A percentile compares a stretch with the other conserved stretches of the same genome.
phyloP scores from a whole-genome alignment of 1,284 basidiomycete species.

The Nidula niveotomentosa region DNA sequence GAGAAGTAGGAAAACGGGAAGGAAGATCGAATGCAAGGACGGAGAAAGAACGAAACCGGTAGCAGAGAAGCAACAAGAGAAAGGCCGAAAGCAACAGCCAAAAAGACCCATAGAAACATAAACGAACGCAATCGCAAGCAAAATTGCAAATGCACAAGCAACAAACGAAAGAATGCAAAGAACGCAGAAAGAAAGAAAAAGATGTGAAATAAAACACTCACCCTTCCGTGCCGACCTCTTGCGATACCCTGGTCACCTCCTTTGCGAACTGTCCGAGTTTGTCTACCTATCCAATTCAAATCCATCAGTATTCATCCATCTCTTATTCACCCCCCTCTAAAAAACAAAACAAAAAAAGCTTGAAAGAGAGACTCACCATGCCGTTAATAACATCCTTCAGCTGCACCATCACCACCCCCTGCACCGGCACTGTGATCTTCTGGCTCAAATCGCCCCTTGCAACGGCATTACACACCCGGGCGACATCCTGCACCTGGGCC shows the following conservation, averaged over 20 bases:
- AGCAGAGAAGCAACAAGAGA: too few species aligned
- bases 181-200: conserved; percentile 9
- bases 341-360: conserved; percentile 4
- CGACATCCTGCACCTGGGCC: conserved; percentile 86
- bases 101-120: neutral
- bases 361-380: conserved; percentile 59
- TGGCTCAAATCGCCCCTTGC: conserved; percentile 93
- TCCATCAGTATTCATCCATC: neutral
- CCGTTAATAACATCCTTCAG: conserved; percentile 98
- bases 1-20: too few species aligned
- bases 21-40: too few species aligned
- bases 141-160: neutral
- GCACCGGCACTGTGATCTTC: conserved; percentile 95
- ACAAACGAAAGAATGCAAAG: neutral
- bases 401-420: conserved; percentile 96
- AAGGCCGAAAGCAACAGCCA: neutral
- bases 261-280: conserved; percentile 81
- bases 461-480: conserved; percentile 93
- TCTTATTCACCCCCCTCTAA: neutral
- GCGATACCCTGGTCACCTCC: conserved; percentile 84
- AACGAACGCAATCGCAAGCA: neutral
- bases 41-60: too few species aligned
- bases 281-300: conserved; percentile 48
- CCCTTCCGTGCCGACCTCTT: conserved; percentile 94
- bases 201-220: conserved; percentile 26